Evolutionary conservation across 192 early-diverging fungal species (phyloP), one percentile per base, ranked within the genome.

Genomic region (Coemansia sp.): DNA sequence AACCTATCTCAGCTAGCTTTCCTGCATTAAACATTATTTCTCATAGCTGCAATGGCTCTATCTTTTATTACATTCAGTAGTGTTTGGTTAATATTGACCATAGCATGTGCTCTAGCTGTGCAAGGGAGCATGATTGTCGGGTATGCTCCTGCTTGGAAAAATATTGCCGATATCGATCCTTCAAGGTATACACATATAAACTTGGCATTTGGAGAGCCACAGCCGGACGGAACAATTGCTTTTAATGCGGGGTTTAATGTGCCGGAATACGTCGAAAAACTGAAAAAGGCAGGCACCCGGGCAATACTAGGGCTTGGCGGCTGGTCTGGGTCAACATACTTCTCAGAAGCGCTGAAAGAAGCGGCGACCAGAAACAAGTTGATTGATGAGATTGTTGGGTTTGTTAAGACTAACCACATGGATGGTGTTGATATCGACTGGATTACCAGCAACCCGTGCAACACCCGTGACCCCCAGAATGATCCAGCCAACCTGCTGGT

Each of bases 271-370:
- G 57, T 71, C 12, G 56, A 51, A 12, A 63, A 66, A 26, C 49
- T 74, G 10, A 70, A 85, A n/a, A n/a, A 32, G 16, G 59, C 62
- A 10, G 72, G 73, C 16, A 46, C 66, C 32, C 82, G 80, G 16
- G 85, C 88, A 10, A 64, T 91, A 42, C 52, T 93, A n/a, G 86
- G 89, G 0, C 79, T 91, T 45, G 91, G 91, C 47, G 91, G 91
- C 5, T 93, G 89, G 86, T 89, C 85, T 26, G 89, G 90, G 32
- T 91, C 90, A 3, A 71, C 84, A 65, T 71, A 73, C 39, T 84
- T 91, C 63, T 88, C 88, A 0, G 63, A 78, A 12, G 82, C 88
- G 41, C 71, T 82, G 1, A 82, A 86, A 15, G 60, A 52, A 0
- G 22, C 66, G 5, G 66, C 62, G n/a, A 64, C 37, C 8, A 85